A percentile compares a stretch with the other conserved stretches of the same genome.
Conservation (phyloP, 371 early-diverging fungal genomes). For the Entomophthora muscae region DNA sequence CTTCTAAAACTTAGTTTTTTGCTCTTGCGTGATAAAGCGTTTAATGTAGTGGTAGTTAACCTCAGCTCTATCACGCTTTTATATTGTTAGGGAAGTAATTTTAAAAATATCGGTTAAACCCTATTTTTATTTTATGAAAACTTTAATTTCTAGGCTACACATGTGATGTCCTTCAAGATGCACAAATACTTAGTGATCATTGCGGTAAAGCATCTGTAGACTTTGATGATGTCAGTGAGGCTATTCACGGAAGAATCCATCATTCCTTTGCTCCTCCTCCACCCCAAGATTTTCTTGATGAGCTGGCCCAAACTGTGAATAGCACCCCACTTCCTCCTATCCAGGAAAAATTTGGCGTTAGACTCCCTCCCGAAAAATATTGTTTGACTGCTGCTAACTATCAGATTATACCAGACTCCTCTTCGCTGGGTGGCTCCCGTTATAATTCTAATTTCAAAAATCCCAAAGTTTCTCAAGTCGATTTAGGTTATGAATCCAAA, state of each 20-base stretch:
- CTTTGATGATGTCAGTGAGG: conserved; percentile 80
- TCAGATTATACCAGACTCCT: conserved; percentile 56
- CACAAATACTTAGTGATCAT: conserved; percentile 87
- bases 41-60: too few species aligned
- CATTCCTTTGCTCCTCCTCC: conserved; percentile 84
- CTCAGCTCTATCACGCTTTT: too few species aligned
- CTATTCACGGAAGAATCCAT: conserved; percentile 77
- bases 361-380: conserved; percentile 83
- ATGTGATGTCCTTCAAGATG: conserved; percentile 86
- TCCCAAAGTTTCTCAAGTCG: background rate
- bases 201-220: conserved; percentile 67
- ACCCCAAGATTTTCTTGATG: conserved; percentile 72
- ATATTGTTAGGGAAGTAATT: background rate
- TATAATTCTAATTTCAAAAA: background rate
- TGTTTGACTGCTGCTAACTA: conserved; percentile 78
- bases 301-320: conserved; percentile 78
- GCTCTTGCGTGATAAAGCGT: too few species aligned
- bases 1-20: too few species aligned
- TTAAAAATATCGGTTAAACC: background rate
- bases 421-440: background rate
- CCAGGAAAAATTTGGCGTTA: conserved; percentile 74
- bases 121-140: background rate
- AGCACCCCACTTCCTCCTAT: conserved; percentile 71
- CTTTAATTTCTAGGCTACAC: conserved; percentile 57
- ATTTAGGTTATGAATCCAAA: background rate